phyloP scores from a whole-genome alignment of 257 asterid species.

The Ligustrum vulgare region DNA sequence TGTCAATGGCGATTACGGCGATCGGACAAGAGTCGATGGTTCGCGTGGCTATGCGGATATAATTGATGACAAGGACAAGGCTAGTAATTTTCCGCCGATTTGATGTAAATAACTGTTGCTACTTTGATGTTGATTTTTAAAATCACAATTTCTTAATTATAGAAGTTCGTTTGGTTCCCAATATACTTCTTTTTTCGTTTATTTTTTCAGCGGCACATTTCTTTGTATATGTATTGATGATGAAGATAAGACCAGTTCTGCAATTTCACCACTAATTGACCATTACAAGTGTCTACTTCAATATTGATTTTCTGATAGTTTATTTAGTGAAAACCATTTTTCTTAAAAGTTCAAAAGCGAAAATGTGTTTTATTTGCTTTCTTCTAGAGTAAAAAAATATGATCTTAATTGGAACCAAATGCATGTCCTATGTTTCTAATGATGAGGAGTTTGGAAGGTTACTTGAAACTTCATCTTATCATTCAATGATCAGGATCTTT shows the following conservation, averaged over 20 bases:
- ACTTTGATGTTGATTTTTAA: conserved; percentile 4
- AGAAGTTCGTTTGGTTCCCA: background rate
- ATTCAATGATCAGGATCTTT: no score
- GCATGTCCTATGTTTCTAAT: no score
- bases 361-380: no score
- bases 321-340: background rate
- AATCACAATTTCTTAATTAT: background rate
- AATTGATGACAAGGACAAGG: conserved; percentile 45
- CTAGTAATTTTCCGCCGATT: conserved; percentile 18
- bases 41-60: conserved; percentile 30
- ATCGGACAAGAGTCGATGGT: conserved; percentile 31
- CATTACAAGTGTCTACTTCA: background rate
- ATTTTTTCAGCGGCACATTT: background rate
- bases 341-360: no score
- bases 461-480: no score
- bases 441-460: no score
- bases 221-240: background rate
- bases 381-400: no score
- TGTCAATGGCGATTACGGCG: conserved; percentile 37
- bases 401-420: no score
- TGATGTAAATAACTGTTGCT: background rate
- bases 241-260: background rate
- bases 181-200: background rate
- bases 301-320: no score
- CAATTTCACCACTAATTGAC: background rate